Base-by-base conservation (phyloP, 768 basidiomycete genomes). In the Podaxis mareebaensis region DNA sequence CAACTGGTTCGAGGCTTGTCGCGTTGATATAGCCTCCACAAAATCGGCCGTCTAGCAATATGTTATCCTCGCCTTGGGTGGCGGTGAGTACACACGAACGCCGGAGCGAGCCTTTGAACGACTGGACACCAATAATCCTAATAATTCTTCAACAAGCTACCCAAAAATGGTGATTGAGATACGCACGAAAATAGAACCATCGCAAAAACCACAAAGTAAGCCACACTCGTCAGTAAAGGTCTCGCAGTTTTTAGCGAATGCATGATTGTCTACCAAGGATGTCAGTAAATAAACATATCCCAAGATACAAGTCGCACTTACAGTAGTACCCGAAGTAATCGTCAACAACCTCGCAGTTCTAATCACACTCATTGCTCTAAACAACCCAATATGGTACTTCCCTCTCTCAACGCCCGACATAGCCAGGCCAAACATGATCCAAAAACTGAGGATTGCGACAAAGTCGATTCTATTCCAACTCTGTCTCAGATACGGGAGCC, bases 381-480 rank as follows among this genome's bases (percentile, higher is more conserved):
- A 98, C 36, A 95, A 74, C 20, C 91, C 96, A 63, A 97, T 82
- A 73, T 96, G 95, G 58, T 85, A 73, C 3, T 72, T 66, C 2
- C 87, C 86, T 10, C 82, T 79, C 75, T 98, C 96, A 26, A 82
- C 67, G 0, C 92, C 91, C 0, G 78, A 67, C n/a, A 82, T 75
- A 0, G 93, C 87, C 60, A 99, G 79, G 0, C 71, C 74, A 71
- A 98, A 96, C 8, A 84, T 80, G 57, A 92, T 83, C 96, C 96
- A 99, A 74, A 95, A 98, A 66, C 86, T 83, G 12, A 90, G 67
- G 51, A 98, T 86, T 0, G 96, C 93, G 49, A 98, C 75, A 66
- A 91, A 86, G 72, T 99, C 96, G 60, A 97, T 90, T 56, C 95
- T 79, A 69, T 85, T 91, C 95, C 95, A 98, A 60, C 91, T 92